These are phyloP conservation scores for Paxillus rubicundulus DNA, from an alignment of 768 basidiomycete genomes.

Conservation along the genomic window DNA sequence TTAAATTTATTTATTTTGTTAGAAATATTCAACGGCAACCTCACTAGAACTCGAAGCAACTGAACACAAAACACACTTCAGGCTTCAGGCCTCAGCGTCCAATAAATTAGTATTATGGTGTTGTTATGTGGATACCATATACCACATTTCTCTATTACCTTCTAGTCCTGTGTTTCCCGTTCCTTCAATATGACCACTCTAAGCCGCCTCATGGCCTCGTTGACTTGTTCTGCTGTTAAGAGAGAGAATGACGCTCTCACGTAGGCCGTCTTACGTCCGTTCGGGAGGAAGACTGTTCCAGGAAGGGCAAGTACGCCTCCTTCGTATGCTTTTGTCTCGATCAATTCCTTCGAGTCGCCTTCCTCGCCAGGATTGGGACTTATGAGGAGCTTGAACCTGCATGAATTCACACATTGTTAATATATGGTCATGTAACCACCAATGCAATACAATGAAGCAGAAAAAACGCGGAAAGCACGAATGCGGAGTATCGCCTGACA, in stretches of 20 bases:
- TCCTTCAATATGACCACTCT: slow-evolving; percentile 36
- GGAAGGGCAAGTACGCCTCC: slow-evolving; percentile 89
- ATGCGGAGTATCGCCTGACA: neutral
- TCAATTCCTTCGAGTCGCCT: slow-evolving; percentile 70
- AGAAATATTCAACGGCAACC: too few relatives aligned
- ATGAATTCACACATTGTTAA: slow-evolving; percentile 15
- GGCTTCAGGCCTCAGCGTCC: too few relatives aligned
- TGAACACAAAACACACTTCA: too few relatives aligned
- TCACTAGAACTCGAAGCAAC: too few relatives aligned
- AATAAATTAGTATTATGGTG: too few relatives aligned
- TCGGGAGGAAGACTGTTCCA: slow-evolving; percentile 78
- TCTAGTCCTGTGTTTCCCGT: slow-evolving; percentile 13
- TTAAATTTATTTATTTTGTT: too few relatives aligned
- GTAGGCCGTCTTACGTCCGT: slow-evolving; percentile 63
- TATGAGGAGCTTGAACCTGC: slow-evolving; percentile 69
- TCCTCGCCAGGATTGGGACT: slow-evolving; percentile 34
- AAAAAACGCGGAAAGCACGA: neutral
- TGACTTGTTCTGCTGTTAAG: slow-evolving; percentile 60
- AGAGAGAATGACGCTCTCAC: slow-evolving; percentile 84
- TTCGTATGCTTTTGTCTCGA: slow-evolving; percentile 71
- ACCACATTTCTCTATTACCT: neutral
- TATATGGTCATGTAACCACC: slow-evolving; percentile 9
- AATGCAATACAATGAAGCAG: slow-evolving; percentile 4
- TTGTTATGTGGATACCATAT: neutral
- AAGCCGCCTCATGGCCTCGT: slow-evolving; percentile 69